A percentile compares a stretch with the other conserved stretches of the same genome.
Evolutionary conservation across 495 filamentous ascomycete genomes (phyloP).

Genomic region (Aspergillus coremiiformis): DNA sequence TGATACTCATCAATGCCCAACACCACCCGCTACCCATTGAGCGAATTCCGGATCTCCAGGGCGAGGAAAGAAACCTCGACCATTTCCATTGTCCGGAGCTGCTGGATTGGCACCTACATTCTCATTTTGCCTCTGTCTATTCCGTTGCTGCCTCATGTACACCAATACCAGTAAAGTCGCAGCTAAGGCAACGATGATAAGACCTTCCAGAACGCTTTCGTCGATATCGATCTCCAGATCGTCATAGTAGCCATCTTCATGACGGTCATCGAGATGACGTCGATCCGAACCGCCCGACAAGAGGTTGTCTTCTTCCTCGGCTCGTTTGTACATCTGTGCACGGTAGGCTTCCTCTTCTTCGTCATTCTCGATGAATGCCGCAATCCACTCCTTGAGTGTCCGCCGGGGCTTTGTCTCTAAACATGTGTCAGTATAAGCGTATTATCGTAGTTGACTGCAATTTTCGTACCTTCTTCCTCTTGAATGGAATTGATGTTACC

Average conservation of each 20-base stretch:
- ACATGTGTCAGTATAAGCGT: background rate
- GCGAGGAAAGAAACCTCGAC: conserved; percentile 63
- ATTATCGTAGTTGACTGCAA: background rate
- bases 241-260: conserved; percentile 61
- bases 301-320: conserved; percentile 50
- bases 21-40: conserved; percentile 68
- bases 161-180: conserved; percentile 69
- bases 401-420: conserved; percentile 59
- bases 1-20: conserved; percentile 53
- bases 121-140: conserved; percentile 47
- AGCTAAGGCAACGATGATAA: conserved; percentile 73
- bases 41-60: conserved; percentile 64
- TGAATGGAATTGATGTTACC: conserved; percentile 85
- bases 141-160: conserved; percentile 74
- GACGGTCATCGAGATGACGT: conserved; percentile 43
- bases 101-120: conserved; percentile 29
- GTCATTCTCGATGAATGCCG: conserved; percentile 73
- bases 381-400: conserved; percentile 76
- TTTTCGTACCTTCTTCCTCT: conserved; percentile 68
- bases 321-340: conserved; percentile 49
- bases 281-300: conserved; percentile 44
- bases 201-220: conserved; percentile 70
- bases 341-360: conserved; percentile 40
- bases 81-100: conserved; percentile 34
- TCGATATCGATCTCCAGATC: conserved; percentile 55